Evolutionary conservation across 305 asterid species (phyloP).

Genomic region (Andrographis paniculata): DNA sequence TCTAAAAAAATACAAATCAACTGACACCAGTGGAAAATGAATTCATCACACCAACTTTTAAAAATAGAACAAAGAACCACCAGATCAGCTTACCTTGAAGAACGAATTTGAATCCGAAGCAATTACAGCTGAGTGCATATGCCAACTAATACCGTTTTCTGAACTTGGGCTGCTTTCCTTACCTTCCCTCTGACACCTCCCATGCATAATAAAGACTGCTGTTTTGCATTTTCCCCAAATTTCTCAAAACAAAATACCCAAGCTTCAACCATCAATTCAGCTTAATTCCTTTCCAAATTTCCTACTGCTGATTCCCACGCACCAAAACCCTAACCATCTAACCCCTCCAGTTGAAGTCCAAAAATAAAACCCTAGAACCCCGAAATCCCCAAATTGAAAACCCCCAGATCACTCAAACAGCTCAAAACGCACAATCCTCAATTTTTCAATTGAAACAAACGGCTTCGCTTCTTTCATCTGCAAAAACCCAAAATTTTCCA

Average conservation of each 20-base stretch:
- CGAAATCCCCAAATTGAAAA: too few relatives aligned
- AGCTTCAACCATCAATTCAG: constrained; percentile 43
- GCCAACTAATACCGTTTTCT: constrained; percentile 30
- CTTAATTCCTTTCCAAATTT: constrained; percentile 30
- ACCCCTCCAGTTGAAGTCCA: too few relatives aligned
- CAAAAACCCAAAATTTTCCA: too few relatives aligned
- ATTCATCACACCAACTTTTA: background rate
- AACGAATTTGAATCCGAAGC: constrained; percentile 31
- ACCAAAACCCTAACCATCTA: constrained; percentile 7
- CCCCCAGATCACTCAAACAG: too few relatives aligned
- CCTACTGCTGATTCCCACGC: background rate
- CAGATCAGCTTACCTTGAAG: constrained; percentile 52
- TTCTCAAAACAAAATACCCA: constrained; percentile 20
- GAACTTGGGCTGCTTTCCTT: constrained; percentile 30
- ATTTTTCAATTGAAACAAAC: too few relatives aligned
- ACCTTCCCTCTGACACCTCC: constrained; percentile 53
- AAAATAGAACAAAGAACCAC: constrained; percentile 16
- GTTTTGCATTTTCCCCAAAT: constrained; percentile 52
- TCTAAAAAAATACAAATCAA: background rate
- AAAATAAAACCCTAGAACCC: too few relatives aligned
- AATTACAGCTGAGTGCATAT: constrained; percentile 47
- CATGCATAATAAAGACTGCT: constrained; percentile 52
- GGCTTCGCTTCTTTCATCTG: too few relatives aligned
- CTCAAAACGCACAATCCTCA: too few relatives aligned
- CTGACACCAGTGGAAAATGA: background rate